Base-by-base conservation (phyloP, 2,329 filamentous ascomycete genomes). In the Diaporthe amygdali region DNA sequence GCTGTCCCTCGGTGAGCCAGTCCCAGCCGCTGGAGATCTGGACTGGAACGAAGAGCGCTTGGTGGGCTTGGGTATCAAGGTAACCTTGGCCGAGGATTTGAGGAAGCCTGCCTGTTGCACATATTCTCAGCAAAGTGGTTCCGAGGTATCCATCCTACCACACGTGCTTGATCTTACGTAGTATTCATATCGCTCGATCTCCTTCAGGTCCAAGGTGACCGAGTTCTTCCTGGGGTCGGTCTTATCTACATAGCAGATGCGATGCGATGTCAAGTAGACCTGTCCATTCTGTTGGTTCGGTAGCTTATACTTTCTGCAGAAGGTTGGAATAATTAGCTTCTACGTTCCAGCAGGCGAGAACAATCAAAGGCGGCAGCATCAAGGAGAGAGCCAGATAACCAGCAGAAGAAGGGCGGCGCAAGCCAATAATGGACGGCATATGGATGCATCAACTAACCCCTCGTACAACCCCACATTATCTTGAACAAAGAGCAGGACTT, bases 381-480 rank as follows among this genome's bases (percentile, higher is more conserved):
- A 46, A 67, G 55, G 32, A 74, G 66, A 73, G 34, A 39, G n/a
- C 75, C 66, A 70, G 74, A 74, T 74, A 46, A 66, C 66, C 74
- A 15, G n/a, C 20, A 25, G 25, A 59, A 30, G 17, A 7, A 4
- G 41, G 41, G 30, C 22, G 39, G 66, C 25, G 30, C 41, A 59
- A 49, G 66, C 41, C 66, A 51, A 59, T 49, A 34, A 51, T 51
- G 66, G 63, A 41, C 14, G 49, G 63, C 32, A 59, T 71, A 74
- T 30, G 46, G 66, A 52, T 39, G 59, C 59, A 27, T 37, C 68
- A 44, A 85, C 91, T 84, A 88, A 97, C 95, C 96, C 96, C 88
- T 98, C 94, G 85, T 99, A 99, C 73, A 99, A 87, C 76, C 96
- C 96, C 77, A 99, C 95, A 81, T 94, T 95, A 87, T 98, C 95